Evolutionary conservation across 192 early-diverging fungal species (phyloP).

Genomic region (Podila clonocystis): DNA sequence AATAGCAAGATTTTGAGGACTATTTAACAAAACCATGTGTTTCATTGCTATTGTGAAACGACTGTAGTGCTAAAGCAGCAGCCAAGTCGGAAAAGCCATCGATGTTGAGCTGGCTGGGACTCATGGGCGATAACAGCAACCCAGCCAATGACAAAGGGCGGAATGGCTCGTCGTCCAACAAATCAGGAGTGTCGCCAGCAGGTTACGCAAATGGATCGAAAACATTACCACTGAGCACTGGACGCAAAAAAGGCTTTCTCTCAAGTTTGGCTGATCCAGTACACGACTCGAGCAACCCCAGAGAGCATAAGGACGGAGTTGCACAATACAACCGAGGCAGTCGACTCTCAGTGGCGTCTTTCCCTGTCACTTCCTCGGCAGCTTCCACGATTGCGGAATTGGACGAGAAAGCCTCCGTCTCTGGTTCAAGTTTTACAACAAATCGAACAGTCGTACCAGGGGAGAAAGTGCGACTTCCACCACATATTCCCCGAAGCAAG

Average conservation of each 20-base stretch:
- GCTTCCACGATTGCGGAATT: slow-evolving; percentile 1
- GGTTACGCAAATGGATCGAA: slow-evolving; percentile 29
- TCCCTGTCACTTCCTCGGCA: not conserved
- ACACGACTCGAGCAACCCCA: slow-evolving; percentile 5
- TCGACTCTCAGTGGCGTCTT: slow-evolving; percentile 28
- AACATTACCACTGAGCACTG: slow-evolving; percentile 28
- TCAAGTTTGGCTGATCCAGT: slow-evolving; percentile 19
- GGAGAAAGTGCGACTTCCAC: slow-evolving; percentile 23
- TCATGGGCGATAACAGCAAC: slow-evolving; percentile 12
- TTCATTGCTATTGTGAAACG: not conserved
- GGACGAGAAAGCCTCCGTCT: slow-evolving; percentile 19
- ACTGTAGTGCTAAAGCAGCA: slow-evolving; percentile 19
- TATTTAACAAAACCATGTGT: not conserved
- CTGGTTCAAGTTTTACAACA: not conserved
- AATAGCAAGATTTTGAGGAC: not conserved
- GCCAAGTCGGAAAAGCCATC: slow-evolving; percentile 40
- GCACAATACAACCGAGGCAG: slow-evolving; percentile 23
- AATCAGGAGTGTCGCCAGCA: not conserved
- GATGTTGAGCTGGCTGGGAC: slow-evolving; percentile 41
- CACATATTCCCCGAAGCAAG: slow-evolving; percentile 24
- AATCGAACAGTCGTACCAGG: slow-evolving; percentile 1
- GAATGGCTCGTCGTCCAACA: not conserved
- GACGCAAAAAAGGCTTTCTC: slow-evolving; percentile 39
- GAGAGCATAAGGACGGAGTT: slow-evolving; percentile 17
- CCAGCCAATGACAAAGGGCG: not conserved